Percentiles rank a stretch among this genome's conserved stretches.
These are phyloP conservation scores for Ulota crispa DNA, from an alignment of 225 moss, liverwort and hornwort genomes.

Conservation along the genomic window DNA sequence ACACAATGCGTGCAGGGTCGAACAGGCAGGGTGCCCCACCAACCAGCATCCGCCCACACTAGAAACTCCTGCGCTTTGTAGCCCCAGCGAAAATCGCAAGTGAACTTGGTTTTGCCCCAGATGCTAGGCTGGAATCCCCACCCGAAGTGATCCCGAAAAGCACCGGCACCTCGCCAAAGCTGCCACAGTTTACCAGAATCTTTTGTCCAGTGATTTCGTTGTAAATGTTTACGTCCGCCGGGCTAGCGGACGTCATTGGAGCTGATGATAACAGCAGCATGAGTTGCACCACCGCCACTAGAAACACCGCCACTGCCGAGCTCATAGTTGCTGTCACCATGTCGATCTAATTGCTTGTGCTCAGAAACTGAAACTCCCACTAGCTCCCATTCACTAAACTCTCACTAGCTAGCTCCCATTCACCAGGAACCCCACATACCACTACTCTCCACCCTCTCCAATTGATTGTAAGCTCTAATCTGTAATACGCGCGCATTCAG, in stretches of 20 bases:
- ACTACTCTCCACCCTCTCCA: too few species aligned
- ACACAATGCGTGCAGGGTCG: neutral
- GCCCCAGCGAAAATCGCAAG: neutral
- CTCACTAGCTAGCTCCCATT: neutral
- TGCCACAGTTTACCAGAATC: neutral
- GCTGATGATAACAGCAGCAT: neutral
- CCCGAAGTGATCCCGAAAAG: neutral
- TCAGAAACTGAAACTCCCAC: too few species aligned
- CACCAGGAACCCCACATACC: neutral
- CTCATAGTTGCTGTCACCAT: neutral
- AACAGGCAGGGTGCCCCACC: rapidly evolving
- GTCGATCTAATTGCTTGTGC: too few species aligned
- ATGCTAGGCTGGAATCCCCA: neutral
- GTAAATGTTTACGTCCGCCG: neutral
- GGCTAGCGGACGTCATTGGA: neutral
- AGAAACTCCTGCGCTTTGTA: neutral
- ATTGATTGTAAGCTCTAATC: too few species aligned
- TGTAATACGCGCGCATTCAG: too few species aligned
- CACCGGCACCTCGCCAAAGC: neutral
- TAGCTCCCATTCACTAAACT: too few species aligned
- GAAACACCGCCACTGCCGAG: rapidly evolving
- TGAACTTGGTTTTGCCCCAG: neutral
- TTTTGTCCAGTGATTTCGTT: neutral
- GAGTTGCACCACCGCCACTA: neutral
- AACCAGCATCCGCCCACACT: neutral